A percentile compares a stretch with the other conserved stretches of the same genome.
Conservation (phyloP, 2,329 filamentous ascomycete genomes). For the Fusarium graminum region DNA sequence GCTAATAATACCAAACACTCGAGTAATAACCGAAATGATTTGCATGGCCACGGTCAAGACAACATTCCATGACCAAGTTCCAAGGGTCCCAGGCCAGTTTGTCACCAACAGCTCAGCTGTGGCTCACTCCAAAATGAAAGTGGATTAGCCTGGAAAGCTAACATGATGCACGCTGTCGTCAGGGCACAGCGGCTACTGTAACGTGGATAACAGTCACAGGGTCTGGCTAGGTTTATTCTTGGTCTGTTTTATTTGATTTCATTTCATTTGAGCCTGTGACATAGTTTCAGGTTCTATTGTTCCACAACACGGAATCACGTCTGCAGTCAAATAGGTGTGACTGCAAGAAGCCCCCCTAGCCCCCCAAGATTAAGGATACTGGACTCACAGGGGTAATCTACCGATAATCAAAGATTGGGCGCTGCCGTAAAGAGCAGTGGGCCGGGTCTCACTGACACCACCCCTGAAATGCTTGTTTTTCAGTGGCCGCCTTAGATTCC, state of each 20-base stretch:
- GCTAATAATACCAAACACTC: not conserved
- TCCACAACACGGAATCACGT: not conserved
- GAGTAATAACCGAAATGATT: not conserved
- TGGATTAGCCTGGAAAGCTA: constrained; percentile 25
- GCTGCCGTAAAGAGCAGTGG: constrained; percentile 12
- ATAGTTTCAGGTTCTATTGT: constrained; percentile 15
- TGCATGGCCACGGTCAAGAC: not conserved
- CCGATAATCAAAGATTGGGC: not conserved
- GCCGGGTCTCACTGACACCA: constrained; percentile 24
- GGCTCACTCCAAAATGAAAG: constrained; percentile 30
- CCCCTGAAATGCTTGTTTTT: constrained; percentile 43
- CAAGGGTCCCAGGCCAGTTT: not conserved
- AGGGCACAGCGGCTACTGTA: constrained; percentile 8
- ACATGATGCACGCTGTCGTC: constrained; percentile 36
- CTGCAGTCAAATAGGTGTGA: not conserved
- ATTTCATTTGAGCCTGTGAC: constrained; percentile 8
- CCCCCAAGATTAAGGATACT: not conserved
- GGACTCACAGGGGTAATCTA: constrained; percentile 2
- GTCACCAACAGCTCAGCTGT: constrained; percentile 16
- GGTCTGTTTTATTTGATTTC: constrained; percentile 13
- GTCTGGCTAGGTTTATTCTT: constrained; percentile 2
- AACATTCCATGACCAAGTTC: not conserved
- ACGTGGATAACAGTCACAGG: constrained; percentile 32
- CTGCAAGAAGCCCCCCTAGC: no score
- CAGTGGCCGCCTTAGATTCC: constrained; percentile 36